These are phyloP conservation scores for Lentinula sp. DNA, from an alignment of 768 basidiomycete genomes.

Conservation along the genomic window DNA sequence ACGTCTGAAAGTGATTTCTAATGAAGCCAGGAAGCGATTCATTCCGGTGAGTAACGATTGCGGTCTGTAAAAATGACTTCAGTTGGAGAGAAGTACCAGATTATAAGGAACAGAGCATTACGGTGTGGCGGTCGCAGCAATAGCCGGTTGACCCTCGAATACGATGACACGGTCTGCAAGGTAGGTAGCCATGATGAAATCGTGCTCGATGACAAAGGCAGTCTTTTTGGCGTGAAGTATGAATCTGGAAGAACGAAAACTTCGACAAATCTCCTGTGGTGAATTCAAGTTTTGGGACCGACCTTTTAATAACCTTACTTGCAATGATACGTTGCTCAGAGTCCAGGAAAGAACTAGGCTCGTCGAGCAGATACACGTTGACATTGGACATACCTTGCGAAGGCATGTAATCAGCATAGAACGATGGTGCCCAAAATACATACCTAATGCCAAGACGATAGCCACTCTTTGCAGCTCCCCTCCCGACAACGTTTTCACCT, in stretches of 20 bases:
- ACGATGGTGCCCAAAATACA: conserved; percentile 7
- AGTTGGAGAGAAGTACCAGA: background rate
- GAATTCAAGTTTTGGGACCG: conserved; percentile 11
- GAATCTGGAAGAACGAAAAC: conserved; percentile 42
- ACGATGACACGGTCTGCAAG: conserved; percentile 97
- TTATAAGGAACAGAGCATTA: conserved; percentile 31
- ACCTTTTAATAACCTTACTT: conserved; percentile 96
- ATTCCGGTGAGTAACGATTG: conserved; percentile 94
- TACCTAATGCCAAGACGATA: conserved; percentile 87
- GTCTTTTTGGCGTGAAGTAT: conserved; percentile 97
- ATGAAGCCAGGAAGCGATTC: conserved; percentile 93
- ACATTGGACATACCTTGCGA: conserved; percentile 64
- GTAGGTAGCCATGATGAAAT: conserved; percentile 99
- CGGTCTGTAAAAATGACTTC: conserved; percentile 44
- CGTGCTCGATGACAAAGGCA: conserved; percentile 99
- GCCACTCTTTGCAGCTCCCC: conserved; percentile 98
- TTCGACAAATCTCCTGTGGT: conserved; percentile 2
- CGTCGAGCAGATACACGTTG: conserved; percentile 91
- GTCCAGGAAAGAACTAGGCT: conserved; percentile 93
- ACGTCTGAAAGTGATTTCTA: conserved; percentile 97
- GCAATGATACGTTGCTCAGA: conserved; percentile 99
- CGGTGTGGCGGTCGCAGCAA: conserved; percentile 87
- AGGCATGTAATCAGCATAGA: conserved; percentile 8
- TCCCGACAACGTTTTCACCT: conserved; percentile 96
- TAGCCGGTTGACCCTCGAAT: conserved; percentile 82